A percentile compares a stretch with the other conserved stretches of the same genome.
phyloP scores from a whole-genome alignment of 225 moss, liverwort and hornwort species.

The Sphagnum tenellum region DNA sequence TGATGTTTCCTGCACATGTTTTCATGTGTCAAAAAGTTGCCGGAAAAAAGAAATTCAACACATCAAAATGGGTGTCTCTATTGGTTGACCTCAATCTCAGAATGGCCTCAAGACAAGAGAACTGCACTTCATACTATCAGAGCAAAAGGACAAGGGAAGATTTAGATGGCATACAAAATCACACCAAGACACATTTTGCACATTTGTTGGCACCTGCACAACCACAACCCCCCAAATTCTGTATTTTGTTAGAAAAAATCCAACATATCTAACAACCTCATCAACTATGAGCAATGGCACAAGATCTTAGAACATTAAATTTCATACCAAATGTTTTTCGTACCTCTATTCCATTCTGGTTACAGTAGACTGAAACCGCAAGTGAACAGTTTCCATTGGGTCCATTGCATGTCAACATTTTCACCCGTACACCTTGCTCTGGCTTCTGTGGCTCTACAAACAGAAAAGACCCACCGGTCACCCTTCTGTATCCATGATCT shows the following conservation, averaged over 20 bases:
- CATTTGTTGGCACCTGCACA: slow-evolving; percentile 36
- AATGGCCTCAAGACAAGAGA: too few species aligned
- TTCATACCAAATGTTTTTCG: too few species aligned
- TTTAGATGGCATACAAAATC: slow-evolving; percentile 40
- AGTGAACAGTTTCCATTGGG: slow-evolving; percentile 45
- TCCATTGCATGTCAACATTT: slow-evolving; percentile 36
- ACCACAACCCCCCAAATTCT: too few species aligned
- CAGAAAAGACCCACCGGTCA: neutral
- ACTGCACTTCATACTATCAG: too few species aligned
- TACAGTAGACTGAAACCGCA: slow-evolving; percentile 53
- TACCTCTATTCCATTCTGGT: slow-evolving; percentile 42
- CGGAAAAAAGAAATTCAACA: too few species aligned
- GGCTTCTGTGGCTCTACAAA: slow-evolving; percentile 59
- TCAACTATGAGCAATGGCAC: too few species aligned
- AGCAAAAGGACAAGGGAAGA: neutral
- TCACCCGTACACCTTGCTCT: slow-evolving; percentile 55
- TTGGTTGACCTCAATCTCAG: too few species aligned
- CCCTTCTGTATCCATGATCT: too few species aligned
- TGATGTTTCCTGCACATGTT: neutral
- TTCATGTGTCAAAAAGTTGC: neutral
- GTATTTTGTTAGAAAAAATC: too few species aligned
- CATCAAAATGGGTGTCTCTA: too few species aligned
- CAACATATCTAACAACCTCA: neutral
- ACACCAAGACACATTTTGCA: slow-evolving; percentile 31
- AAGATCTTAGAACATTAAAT: too few species aligned